phyloP scores from a whole-genome alignment of 768 basidiomycete species.

The Sporobolomyces pararoseus region DNA sequence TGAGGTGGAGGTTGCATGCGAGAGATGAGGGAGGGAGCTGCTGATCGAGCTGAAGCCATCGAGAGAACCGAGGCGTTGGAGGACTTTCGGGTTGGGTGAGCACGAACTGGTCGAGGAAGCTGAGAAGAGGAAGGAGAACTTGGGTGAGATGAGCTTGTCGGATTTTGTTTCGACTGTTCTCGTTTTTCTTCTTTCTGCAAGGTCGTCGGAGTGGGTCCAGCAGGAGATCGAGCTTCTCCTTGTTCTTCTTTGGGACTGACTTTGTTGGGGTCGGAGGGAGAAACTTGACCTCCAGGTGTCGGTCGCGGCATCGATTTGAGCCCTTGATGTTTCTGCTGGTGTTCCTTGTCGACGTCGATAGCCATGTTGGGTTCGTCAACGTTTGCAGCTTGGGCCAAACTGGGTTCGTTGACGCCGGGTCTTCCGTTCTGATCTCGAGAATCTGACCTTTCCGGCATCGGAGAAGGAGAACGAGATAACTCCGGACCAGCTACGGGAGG shows the following conservation, averaged over 20 bases:
- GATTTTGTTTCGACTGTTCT: background rate
- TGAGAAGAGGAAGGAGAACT: background rate
- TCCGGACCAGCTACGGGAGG: slow-evolving; percentile 7
- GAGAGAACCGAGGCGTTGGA: slow-evolving; percentile 38
- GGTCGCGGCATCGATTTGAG: background rate
- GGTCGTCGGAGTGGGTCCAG: background rate
- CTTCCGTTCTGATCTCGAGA: background rate
- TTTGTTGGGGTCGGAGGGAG: slow-evolving; percentile 1
- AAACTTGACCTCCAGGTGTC: background rate
- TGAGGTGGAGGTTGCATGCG: slow-evolving; percentile 11
- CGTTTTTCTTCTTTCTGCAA: background rate
- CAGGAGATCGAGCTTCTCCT: slow-evolving; percentile 7
- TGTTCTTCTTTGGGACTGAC: slow-evolving; percentile 13
- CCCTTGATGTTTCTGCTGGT: slow-evolving; percentile 20
- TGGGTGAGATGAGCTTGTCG: background rate
- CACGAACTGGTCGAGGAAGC: background rate
- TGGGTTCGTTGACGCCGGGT: background rate
- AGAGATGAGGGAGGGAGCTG: slow-evolving; percentile 15
- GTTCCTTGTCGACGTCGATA: background rate
- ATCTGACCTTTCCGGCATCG: background rate
- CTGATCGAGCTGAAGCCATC: slow-evolving; percentile 23
- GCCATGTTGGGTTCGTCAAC: slow-evolving; percentile 23
- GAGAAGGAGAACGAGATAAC: slow-evolving; percentile 10
- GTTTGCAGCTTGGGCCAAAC: slow-evolving; percentile 12
- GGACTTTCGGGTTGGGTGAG: slow-evolving; percentile 26